Evolutionary conservation across 169 alveolate genomes (phyloP), one percentile per base, ranked within the genome.

Genomic region (Cryptosporidium viatorum): DNA sequence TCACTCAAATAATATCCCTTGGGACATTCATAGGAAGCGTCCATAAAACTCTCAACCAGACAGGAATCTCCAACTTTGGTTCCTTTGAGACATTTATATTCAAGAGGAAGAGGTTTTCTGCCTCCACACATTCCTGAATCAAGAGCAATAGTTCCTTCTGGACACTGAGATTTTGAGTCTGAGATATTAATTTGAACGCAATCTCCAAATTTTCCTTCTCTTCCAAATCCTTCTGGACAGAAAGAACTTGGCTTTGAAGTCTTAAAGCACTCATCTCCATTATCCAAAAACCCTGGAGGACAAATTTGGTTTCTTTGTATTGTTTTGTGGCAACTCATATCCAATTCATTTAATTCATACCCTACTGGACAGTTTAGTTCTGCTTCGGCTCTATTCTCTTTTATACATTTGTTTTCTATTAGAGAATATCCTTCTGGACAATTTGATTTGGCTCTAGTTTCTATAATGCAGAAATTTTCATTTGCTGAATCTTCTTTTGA

Each of bases 271-370:
- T 62, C 67, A 9, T 80, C 75, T 29, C 87, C 87, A 23, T 65
- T n/a, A 80, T 80, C 87, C 26, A 80, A 33, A 41, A 80, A 80
- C n/a, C 87, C 87, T 1, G 87, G 62, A 60, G 73, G 87, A 80
- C 87, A 80, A 21, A 80, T 43, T 35, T 37, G 37, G 10, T 31
- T 50, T 62, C 65, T 80, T 62, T 65, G 69, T 43, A 39, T 33
- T 26, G 58, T 62, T 48, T 60, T 80, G 48, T 80, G 87, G 18
- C 87, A 80, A 43, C 37, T 59, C 18, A 35, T 48, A 62, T 80
- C 87, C 2, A 55, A 16, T 16, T 62, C 80, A 65, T 65, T 65
- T 14, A 80, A 5, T 62, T 65, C 41, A 31, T 80, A 80, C 18
- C 75, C 87, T 26, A 5, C 41, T 37, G 87, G 87, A 80, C 87